These are phyloP conservation scores for Cardiospermum halicacabum DNA, from an alignment of 345 rosid species.

Conservation along the genomic window DNA sequence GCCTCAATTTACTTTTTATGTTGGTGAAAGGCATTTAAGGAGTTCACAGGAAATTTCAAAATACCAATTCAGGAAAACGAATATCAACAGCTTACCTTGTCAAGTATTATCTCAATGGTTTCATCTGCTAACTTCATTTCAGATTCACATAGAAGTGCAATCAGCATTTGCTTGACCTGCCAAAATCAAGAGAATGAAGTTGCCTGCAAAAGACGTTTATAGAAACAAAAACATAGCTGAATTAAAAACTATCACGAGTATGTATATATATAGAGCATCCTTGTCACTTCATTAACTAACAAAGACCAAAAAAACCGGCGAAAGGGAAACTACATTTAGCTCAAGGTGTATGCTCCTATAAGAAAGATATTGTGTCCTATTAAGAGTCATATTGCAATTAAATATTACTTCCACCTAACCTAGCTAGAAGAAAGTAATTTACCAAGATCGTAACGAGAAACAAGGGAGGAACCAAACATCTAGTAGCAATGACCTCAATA, in stretches of 20 bases:
- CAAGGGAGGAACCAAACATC: not conserved
- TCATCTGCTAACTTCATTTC: slow-evolving; percentile 97
- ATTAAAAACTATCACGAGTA: slow-evolving; percentile 3
- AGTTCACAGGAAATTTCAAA: not conserved
- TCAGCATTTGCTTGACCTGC: slow-evolving; percentile 97
- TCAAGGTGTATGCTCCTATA: not conserved
- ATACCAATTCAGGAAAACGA: no score
- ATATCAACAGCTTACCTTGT: slow-evolving; percentile 51
- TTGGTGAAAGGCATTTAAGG: not conserved
- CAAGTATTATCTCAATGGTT: slow-evolving; percentile 89
- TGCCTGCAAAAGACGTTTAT: slow-evolving; percentile 19
- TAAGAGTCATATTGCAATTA: not conserved
- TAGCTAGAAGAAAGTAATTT: not conserved
- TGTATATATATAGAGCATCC: not conserved
- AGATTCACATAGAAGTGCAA: slow-evolving; percentile 94
- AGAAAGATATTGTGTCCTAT: not conserved
- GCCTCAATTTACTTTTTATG: not conserved
- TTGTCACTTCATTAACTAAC: not conserved
- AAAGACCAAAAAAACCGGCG: no score
- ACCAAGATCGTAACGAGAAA: not conserved
- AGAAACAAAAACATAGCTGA: slow-evolving; percentile 8
- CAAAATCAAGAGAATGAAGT: slow-evolving; percentile 31
- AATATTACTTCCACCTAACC: not conserved
- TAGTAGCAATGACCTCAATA: not conserved
- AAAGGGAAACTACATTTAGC: not conserved